Conservation (phyloP, 345 rosid genomes). For the Eucalyptus camaldulensis region DNA sequence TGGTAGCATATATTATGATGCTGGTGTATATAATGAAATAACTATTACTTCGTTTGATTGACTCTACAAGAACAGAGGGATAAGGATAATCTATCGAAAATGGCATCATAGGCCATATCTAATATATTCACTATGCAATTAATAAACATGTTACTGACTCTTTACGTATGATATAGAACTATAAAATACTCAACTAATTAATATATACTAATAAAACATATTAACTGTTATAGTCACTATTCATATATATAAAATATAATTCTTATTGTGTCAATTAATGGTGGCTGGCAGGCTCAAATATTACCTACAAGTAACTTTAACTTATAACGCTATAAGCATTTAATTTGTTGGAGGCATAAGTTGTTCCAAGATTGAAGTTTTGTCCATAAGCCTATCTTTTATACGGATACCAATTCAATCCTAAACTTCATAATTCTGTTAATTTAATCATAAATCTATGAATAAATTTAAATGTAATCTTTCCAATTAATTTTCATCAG, state of each 20-base stretch:
- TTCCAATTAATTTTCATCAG: rapidly evolving
- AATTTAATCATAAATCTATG: background rate
- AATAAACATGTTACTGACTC: background rate
- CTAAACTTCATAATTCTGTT: rapidly evolving
- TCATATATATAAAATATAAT: background rate
- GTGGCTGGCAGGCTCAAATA: background rate
- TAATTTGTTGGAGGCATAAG: background rate
- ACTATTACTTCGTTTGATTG: background rate
- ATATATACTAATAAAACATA: background rate
- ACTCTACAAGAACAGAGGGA: background rate
- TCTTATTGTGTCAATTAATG: background rate
- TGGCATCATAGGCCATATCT: background rate
- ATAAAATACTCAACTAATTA: background rate
- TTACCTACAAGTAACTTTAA: background rate
- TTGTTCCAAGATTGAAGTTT: background rate
- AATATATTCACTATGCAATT: background rate
- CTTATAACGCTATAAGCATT: background rate
- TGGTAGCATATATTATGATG: background rate
- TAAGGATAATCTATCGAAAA: background rate
- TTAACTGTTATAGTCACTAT: background rate
- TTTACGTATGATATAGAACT: background rate
- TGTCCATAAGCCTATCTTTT: background rate
- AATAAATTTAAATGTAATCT: background rate
- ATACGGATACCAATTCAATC: rapidly evolving
- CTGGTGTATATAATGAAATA: background rate